Evolutionary conservation across 2,329 filamentous ascomycete species (phyloP).

Genomic region (Fusarium bactridioides): DNA sequence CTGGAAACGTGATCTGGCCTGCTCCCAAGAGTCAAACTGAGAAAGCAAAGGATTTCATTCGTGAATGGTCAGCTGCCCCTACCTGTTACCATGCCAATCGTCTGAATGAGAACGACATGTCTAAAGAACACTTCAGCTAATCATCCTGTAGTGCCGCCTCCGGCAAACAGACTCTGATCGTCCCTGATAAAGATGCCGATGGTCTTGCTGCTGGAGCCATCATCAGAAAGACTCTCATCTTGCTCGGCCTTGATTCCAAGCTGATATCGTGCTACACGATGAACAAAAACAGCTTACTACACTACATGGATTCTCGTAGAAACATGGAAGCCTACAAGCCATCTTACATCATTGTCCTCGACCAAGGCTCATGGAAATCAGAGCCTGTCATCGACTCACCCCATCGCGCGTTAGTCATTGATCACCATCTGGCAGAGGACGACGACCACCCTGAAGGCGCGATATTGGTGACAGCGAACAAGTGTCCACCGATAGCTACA

Average conservation of each 20-base stretch:
- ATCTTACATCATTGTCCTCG: conserved; percentile 68
- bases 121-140: conserved; percentile 1
- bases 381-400: conserved; percentile 60
- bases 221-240: conserved; percentile 64
- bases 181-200: conserved; percentile 75
- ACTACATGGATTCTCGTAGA: conserved; percentile 60
- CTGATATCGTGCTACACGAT: conserved; percentile 67
- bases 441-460: conserved; percentile 65
- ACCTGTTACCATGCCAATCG: neutral
- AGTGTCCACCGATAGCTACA: conserved; percentile 71
- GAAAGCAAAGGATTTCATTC: conserved; percentile 63
- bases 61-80: conserved; percentile 58
- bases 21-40: conserved; percentile 64
- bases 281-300: conserved; percentile 66
- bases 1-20: conserved; percentile 66
- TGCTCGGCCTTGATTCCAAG: conserved; percentile 62
- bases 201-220: conserved; percentile 72
- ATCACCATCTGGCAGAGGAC: conserved; percentile 66
- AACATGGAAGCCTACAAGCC: conserved; percentile 61
- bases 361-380: conserved; percentile 67
- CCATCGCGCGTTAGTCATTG: conserved; percentile 66
- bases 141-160: neutral
- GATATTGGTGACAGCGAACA: conserved; percentile 67
- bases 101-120: neutral
- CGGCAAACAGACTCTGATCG: conserved; percentile 60